Base-by-base conservation (phyloP, 352 stramenopile genomes). In the Phytopythium helicoides region DNA sequence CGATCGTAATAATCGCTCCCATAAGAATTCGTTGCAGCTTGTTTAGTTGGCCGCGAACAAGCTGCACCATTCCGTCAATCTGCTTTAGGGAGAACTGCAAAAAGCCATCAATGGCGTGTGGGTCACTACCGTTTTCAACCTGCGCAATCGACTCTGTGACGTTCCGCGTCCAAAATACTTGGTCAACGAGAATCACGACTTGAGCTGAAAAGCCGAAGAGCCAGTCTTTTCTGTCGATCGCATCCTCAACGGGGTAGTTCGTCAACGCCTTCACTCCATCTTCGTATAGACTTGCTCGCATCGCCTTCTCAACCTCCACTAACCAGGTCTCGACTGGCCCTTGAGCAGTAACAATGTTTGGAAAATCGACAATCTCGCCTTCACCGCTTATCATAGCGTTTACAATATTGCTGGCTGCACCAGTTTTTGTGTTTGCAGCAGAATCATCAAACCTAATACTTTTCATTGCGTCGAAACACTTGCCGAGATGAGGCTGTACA, bases 401-500 rank as follows among this genome's bases (percentile, higher is more conserved):
- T 36, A 96, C 82, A 0, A 86, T 28, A 33, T 84, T 84, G 34
- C 41, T 74, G 18, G 61, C 60, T 10, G 60, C 60, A 12, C 62
- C 64, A 21, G 60, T n/a, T 28, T 66, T 66, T 4, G 57, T 33
- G 22, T 12, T 12, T 61, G 18, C 28, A 11, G 58, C 50, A 1
- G 58, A 56, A 28, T 88, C 78, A 33, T 78, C 77, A 56, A 97
- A 97, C 7, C 85, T 80, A 46, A 97, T 91, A 38, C 81, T 93
- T 61, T 96, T 96, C 76, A 97, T 96, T 4, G 89, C 89, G 46
- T 97, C 89, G 56, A 97, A 97, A 54, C 89, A 97, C 52, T 97
- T 97, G 3, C 77, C 79, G 23, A 97, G 67, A 62, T 97, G 89
- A 0, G 89, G 89, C 46, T 97, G 89, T 9, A 97, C 89, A 22